phyloP scores from a whole-genome alignment of 2,329 filamentous ascomycete species.

The Beauveria sp. region DNA sequence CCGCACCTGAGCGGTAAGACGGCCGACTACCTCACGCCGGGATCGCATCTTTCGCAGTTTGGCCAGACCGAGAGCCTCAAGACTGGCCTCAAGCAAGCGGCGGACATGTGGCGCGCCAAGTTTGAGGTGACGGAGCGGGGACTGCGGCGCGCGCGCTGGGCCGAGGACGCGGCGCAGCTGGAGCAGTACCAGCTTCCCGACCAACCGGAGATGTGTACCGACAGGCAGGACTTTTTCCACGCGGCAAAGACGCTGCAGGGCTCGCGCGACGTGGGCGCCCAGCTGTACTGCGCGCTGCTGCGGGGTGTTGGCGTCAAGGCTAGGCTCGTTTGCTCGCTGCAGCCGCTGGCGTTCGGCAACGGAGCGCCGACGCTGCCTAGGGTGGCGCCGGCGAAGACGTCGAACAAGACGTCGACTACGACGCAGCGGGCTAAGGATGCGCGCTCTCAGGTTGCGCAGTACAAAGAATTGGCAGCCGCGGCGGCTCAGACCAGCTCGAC shows the following conservation, averaged over 20 bases:
- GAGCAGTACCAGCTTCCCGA: conserved; percentile 51
- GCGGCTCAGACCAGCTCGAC: conserved; percentile 23
- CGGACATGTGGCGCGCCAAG: conserved; percentile 57
- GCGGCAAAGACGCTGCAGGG: conserved; percentile 65
- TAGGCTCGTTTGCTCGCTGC: conserved; percentile 82
- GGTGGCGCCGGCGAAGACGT: conserved; percentile 24
- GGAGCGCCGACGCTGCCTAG: conserved; percentile 42
- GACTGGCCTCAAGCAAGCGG: conserved; percentile 65
- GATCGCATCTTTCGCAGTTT: conserved; percentile 62
- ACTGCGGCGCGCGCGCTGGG: conserved; percentile 66
- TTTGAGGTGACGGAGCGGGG: conserved; percentile 69
- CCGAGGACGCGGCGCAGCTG: conserved; percentile 55
- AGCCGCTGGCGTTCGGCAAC: conserved; percentile 64
- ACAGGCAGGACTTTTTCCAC: conserved; percentile 64
- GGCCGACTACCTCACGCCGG: conserved; percentile 60
- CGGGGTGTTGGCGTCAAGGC: conserved; percentile 75
- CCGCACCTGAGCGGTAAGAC: conserved; percentile 59
- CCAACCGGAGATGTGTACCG: conserved; percentile 60
- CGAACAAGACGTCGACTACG: conserved; percentile 23
- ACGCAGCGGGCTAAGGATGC: conserved; percentile 22
- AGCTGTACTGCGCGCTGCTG: conserved; percentile 83
- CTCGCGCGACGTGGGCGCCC: conserved; percentile 82
- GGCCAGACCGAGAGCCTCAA: conserved; percentile 69
- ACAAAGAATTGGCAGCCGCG: conserved; percentile 25
- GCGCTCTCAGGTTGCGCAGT: conserved; percentile 32